phyloP scores from a whole-genome alignment of 495 filamentous ascomycete species.

The Hypoxylon fragiforme region DNA sequence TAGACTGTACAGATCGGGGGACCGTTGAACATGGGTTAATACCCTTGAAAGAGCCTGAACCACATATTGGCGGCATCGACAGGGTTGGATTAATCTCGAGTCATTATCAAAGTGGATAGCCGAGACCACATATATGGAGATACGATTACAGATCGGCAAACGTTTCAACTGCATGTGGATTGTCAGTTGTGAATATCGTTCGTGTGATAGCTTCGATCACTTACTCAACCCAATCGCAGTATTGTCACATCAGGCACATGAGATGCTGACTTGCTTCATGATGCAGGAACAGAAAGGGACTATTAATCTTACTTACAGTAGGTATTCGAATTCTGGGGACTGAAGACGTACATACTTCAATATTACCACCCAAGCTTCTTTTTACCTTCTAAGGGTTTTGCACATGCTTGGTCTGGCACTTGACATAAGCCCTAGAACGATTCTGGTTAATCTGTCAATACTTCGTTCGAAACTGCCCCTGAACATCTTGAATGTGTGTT shows the following conservation, averaged over 20 bases:
- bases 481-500: conserved; percentile 22
- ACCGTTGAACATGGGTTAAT: conserved; percentile 16
- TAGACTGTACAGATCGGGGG: conserved; percentile 16
- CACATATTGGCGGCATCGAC: conserved; percentile 24
- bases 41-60: conserved; percentile 31
- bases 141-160: conserved; percentile 24
- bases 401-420: conserved; percentile 18
- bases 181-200: conserved; percentile 13
- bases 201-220: conserved; percentile 27
- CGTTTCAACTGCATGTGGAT: conserved; percentile 12
- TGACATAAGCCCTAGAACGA: conserved; percentile 36
- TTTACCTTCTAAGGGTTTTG: too few species aligned
- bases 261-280: conserved; percentile 15
- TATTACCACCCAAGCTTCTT: conserved; percentile 25
- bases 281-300: conserved; percentile 23
- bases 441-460: conserved; percentile 14
- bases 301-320: not conserved
- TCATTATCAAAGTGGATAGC: conserved; percentile 32
- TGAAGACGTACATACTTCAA: conserved; percentile 17
- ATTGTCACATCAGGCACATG: conserved; percentile 23
- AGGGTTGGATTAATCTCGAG: conserved; percentile 31
- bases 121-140: conserved; percentile 25
- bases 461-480: too few species aligned
- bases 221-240: conserved; percentile 7
- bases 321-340: conserved; percentile 21